Evolutionary conservation across 768 basidiomycete species (phyloP), one percentile per base, ranked within the genome.

Genomic region (Lenzites betulinus): DNA sequence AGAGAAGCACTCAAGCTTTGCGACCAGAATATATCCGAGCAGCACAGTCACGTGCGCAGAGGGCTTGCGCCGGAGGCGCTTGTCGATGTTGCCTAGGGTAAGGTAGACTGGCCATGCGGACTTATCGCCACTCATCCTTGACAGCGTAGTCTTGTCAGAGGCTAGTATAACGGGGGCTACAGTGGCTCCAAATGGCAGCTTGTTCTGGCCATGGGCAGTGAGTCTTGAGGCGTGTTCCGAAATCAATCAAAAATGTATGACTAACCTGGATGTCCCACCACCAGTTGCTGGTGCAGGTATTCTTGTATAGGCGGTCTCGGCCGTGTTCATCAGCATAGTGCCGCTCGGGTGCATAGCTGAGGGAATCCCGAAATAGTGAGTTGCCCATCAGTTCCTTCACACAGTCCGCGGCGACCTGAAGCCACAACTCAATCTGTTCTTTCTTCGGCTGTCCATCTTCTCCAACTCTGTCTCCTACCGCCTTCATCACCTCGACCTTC

Each of bases 71-170:
- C 70, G 63, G 0, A 62, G 48, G 8, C 52, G 33, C 39, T 68
- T 71, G 1, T 51, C 26, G 4, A 75, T 61, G 50, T 74, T 75
- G 7, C 73, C 73, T 43, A 75, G 65, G 20, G 65, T 69, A 13
- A 75, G 51, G 41, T 75, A 74, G 0, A 75, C 69, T 0, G 73
- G 73, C 56, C 69, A 75, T 18, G 73, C 73, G 2, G 47, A 51
- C 58, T 81, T 80, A 54, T 79, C 75, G 0, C 71, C 67, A 13
- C 69, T 62, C 58, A 81, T 79, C 0, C 67, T 60, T 0, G 78
- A 78, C 1, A 81, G 61, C 51, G 74, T 71, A 1, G 79, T 82
- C 49, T 81, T 82, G 65, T 83, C 79, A 0, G 78, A 73, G 0
- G 78, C 74, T 2, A 83, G 67, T 18, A 83, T 80, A 6, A 83